phyloP scores from a whole-genome alignment of 352 stramenopile species.

The Phytophthora citricola region DNA sequence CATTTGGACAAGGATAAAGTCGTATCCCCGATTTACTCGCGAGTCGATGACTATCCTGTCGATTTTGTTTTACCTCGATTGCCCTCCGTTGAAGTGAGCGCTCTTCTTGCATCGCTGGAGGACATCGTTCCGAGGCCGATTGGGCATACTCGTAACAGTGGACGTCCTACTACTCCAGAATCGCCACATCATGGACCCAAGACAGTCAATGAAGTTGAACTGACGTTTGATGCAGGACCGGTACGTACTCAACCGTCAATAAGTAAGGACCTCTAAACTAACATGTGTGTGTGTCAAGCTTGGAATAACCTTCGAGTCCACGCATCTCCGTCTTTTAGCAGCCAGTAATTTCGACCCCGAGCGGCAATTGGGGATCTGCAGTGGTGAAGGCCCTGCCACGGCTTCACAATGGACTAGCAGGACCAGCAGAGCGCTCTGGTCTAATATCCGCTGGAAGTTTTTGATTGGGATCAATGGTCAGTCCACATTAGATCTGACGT shows the following conservation, averaged over 20 bases:
- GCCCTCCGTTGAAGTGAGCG: conserved; percentile 52
- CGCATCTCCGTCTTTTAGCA: conserved; percentile 67
- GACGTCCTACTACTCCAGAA: background rate
- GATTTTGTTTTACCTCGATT: conserved; percentile 64
- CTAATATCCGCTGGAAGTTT: conserved; percentile 63
- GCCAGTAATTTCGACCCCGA: conserved; percentile 58
- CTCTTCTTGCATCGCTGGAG: conserved; percentile 43
- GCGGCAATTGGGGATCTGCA: conserved; percentile 51
- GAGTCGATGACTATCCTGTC: conserved; percentile 53
- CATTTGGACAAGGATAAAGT: conserved; percentile 89
- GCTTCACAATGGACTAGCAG: conserved; percentile 62
- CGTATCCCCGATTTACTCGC: conserved; percentile 71
- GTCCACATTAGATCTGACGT: conserved; percentile 66
- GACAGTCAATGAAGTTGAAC: conserved; percentile 56
- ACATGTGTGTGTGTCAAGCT: conserved; percentile 41
- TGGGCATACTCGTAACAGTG: conserved; percentile 1
- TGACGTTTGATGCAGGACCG: conserved; percentile 73
- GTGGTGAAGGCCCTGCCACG: conserved; percentile 74
- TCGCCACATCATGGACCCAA: conserved; percentile 16
- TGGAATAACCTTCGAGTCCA: conserved; percentile 83
- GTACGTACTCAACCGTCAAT: conserved; percentile 35
- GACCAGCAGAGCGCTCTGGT: conserved; percentile 66
- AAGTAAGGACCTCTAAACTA: no score
- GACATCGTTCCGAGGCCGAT: conserved; percentile 54
- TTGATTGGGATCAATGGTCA: conserved; percentile 76